phyloP scores from a whole-genome alignment of 208 protist genomes.

The Acanthamoeba culbertsoni region DNA sequence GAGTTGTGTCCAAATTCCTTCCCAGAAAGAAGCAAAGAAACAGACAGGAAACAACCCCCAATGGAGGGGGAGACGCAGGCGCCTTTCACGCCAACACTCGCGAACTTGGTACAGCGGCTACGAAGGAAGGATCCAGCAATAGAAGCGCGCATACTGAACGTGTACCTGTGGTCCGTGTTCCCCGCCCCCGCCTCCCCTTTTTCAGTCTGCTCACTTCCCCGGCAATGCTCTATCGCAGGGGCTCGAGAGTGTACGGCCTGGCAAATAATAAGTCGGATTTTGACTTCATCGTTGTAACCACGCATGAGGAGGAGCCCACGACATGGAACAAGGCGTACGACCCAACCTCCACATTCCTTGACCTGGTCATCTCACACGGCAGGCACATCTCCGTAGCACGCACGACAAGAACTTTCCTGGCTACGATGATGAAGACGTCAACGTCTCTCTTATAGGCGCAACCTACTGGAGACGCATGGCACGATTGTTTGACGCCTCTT shows the following conservation, averaged over 20 bases:
- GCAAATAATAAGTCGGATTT: not conserved
- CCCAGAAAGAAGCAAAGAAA: no score
- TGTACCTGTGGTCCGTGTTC: not conserved
- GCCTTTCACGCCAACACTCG: not conserved
- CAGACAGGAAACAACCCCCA: not conserved
- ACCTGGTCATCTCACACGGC: not conserved
- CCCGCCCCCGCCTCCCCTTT: not conserved
- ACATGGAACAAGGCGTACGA: not conserved
- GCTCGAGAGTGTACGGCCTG: not conserved
- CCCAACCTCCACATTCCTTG: not conserved
- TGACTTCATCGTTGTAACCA: constrained; percentile 19
- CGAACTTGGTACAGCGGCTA: not conserved
- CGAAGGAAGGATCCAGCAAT: not conserved
- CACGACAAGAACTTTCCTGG: constrained; percentile 10
- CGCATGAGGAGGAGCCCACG: not conserved
- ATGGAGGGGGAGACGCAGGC: not conserved
- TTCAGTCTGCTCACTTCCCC: not conserved
- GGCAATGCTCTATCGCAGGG: not conserved
- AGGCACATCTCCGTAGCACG: no score
- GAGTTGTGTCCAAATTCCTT: no score
- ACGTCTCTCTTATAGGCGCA: not conserved
- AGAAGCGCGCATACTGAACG: not conserved
- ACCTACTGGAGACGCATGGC: not conserved
- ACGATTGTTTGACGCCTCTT: not conserved
- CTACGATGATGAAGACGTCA: constrained; percentile 14